Evolutionary conservation across 2,329 filamentous ascomycete genomes (phyloP).

Genomic region (Plectosphaerella plurivora): DNA sequence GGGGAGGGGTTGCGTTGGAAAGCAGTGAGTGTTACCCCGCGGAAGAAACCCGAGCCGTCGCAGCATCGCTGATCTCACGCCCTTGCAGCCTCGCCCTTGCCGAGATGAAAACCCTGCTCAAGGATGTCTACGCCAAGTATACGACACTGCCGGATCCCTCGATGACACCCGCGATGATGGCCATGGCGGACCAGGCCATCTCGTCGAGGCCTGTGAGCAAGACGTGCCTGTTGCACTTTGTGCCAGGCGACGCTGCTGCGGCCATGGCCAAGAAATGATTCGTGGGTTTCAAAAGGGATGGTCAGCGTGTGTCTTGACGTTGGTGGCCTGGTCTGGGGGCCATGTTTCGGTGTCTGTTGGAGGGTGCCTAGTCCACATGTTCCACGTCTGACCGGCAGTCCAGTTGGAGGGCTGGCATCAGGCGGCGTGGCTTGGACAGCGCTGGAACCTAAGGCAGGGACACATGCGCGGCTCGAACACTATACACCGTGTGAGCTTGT

Average conservation of each 20-base stretch:
- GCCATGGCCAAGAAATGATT: not conserved
- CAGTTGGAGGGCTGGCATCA: too few species aligned
- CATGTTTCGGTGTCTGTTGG: not conserved
- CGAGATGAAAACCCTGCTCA: constrained; percentile 64
- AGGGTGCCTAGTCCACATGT: too few species aligned
- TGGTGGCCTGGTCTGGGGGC: not conserved
- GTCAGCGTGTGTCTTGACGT: not conserved
- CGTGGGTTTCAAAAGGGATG: not conserved
- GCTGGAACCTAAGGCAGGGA: too few species aligned
- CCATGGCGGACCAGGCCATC: constrained; percentile 63
- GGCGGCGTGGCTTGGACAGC: too few species aligned
- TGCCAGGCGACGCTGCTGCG: constrained; percentile 19
- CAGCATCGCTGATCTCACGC: constrained; percentile 21
- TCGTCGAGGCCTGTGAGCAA: constrained; percentile 59
- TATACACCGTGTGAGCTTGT: too few species aligned
- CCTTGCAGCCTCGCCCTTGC: constrained; percentile 46
- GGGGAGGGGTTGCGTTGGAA: constrained; percentile 61
- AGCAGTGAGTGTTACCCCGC: constrained; percentile 47
- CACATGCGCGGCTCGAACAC: too few species aligned
- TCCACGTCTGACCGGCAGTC: too few species aligned
- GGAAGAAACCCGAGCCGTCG: not conserved
- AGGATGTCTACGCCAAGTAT: constrained; percentile 57
- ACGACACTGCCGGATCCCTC: constrained; percentile 48
- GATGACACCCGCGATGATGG: constrained; percentile 55
- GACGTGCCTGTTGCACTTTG: constrained; percentile 51